Conservation (phyloP, 2,329 filamentous ascomycete genomes). For the Salinomyces thailandicus region DNA sequence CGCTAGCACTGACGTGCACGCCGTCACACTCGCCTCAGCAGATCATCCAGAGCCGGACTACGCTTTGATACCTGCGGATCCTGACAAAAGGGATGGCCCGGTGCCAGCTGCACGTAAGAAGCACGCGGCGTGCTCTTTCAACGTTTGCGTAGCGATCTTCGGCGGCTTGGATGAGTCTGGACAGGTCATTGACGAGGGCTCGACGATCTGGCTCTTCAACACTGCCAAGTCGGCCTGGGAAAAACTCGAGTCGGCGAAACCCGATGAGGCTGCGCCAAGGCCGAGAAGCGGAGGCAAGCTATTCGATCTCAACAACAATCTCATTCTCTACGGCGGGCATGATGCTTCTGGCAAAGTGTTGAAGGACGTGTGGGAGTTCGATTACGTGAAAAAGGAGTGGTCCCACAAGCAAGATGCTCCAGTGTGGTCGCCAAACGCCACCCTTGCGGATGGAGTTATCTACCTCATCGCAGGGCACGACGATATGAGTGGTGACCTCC, state of each 20-base stretch:
- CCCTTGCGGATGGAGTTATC: constrained; percentile 28
- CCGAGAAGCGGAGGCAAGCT: constrained; percentile 18
- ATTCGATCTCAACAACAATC: constrained; percentile 21
- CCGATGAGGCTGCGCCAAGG: constrained; percentile 16
- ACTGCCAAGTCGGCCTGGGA: constrained; percentile 23
- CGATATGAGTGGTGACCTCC: constrained; percentile 21
- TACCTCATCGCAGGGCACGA: constrained; percentile 31
- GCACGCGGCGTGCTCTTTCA: constrained; percentile 32
- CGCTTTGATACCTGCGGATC: constrained; percentile 31
- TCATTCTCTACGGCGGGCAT: constrained; percentile 22
- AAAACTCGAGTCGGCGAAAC: constrained; percentile 14
- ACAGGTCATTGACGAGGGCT: constrained; percentile 26
- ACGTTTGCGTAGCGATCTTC: constrained; percentile 30
- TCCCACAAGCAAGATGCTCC: constrained; percentile 21
- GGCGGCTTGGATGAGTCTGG: constrained; percentile 28
- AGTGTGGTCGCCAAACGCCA: constrained; percentile 24
- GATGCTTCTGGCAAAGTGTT: constrained; percentile 14
- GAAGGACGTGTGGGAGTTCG: constrained; percentile 24
- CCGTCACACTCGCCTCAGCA: constrained; percentile 26
- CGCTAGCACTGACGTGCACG: constrained; percentile 34
- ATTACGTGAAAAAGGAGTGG: constrained; percentile 18
- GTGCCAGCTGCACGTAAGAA: constrained; percentile 28
- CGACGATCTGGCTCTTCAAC: constrained; percentile 34
- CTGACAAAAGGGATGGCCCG: constrained; percentile 20
- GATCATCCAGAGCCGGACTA: constrained; percentile 30